These are phyloP conservation scores for Penicillium janthinellum DNA, from an alignment of 2,329 filamentous ascomycete species.

Conservation along the genomic window DNA sequence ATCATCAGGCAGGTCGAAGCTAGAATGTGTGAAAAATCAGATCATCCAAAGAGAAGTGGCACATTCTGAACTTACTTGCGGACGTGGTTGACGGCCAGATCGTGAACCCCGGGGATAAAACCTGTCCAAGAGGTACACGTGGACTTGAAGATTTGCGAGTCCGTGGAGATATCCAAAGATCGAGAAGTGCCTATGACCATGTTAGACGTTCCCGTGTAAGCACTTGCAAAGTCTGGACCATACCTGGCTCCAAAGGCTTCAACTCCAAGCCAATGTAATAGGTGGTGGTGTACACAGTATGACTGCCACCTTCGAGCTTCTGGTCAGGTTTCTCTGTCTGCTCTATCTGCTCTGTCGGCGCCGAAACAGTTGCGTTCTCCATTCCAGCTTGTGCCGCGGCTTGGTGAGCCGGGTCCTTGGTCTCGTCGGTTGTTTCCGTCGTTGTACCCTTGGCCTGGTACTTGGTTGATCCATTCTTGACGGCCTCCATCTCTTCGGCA, in stretches of 20 bases:
- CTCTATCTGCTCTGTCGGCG: constrained; percentile 16
- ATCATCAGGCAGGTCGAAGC: constrained; percentile 84
- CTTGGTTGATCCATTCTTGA: constrained; percentile 63
- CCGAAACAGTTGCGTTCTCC: constrained; percentile 43
- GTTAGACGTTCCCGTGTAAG: constrained; percentile 32
- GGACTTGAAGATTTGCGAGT: constrained; percentile 85
- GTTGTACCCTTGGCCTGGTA: constrained; percentile 59
- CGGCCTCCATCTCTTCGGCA: constrained; percentile 63
- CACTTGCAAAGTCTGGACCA: constrained; percentile 1
- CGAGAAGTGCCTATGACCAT: constrained; percentile 45
- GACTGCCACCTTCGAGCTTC: constrained; percentile 35
- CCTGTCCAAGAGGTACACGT: constrained; percentile 74
- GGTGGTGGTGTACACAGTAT: constrained; percentile 79
- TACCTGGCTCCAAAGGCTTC: constrained; percentile 57
- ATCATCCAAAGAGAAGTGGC: neutral
- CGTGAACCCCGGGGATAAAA: constrained; percentile 74
- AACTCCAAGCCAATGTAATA: constrained; percentile 92
- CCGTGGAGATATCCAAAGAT: constrained; percentile 63
- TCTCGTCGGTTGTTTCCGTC: constrained; percentile 55
- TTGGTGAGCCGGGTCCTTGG: constrained; percentile 52
- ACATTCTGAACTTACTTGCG: constrained; percentile 67
- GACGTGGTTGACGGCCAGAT: constrained; percentile 78
- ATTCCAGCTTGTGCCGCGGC: constrained; percentile 52
- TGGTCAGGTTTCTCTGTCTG: constrained; percentile 22
- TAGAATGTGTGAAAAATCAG: constrained; percentile 41